Conservation (phyloP, 305 asterid species). For the Ruellia speciosa region DNA sequence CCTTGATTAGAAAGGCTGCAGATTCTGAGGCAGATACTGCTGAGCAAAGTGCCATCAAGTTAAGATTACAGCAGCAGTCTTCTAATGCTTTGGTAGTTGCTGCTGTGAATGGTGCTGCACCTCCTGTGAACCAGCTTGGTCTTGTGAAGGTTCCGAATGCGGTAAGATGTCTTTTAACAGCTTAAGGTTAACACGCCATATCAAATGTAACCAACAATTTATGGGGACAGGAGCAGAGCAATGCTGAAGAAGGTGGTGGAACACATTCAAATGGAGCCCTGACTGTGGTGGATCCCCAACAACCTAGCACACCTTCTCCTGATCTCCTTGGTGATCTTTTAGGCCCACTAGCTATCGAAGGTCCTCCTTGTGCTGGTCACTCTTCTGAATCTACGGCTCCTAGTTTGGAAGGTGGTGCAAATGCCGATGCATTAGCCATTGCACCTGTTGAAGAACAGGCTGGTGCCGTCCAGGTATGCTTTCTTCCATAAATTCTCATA, state of each 20-base stretch:
- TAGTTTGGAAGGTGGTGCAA: slow-evolving; percentile 32
- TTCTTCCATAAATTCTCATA: slow-evolving; percentile 1
- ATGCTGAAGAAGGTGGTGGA: slow-evolving; percentile 39
- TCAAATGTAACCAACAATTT: slow-evolving; percentile 11
- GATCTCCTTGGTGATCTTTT: slow-evolving; percentile 94
- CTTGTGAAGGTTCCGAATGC: slow-evolving; percentile 53
- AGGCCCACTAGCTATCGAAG: slow-evolving; percentile 84
- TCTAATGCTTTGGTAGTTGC: slow-evolving; percentile 70
- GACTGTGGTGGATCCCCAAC: slow-evolving; percentile 79
- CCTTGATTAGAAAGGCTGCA: slow-evolving; percentile 64
- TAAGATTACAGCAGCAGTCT: slow-evolving; percentile 65
- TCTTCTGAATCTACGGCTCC: slow-evolving; percentile 33
- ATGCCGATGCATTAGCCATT: slow-evolving; percentile 54
- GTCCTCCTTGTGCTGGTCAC: slow-evolving; percentile 41
- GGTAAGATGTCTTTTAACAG: slow-evolving; percentile 33
- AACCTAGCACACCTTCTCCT: slow-evolving; percentile 55
- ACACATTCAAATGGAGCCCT: slow-evolving; percentile 72
- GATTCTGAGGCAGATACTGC: slow-evolving; percentile 78
- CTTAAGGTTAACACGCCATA: slow-evolving; percentile 13
- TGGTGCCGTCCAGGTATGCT: slow-evolving; percentile 49
- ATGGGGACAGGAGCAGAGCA: slow-evolving; percentile 40
- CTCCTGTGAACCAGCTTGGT: slow-evolving; percentile 49
- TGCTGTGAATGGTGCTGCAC: slow-evolving; percentile 47
- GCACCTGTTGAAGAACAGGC: slow-evolving; percentile 58
- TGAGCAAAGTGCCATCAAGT: slow-evolving; percentile 76